A percentile compares a stretch with the other conserved stretches of the same genome.
phyloP scores from a whole-genome alignment of 305 asterid species.

The Fraxinus greggii region DNA sequence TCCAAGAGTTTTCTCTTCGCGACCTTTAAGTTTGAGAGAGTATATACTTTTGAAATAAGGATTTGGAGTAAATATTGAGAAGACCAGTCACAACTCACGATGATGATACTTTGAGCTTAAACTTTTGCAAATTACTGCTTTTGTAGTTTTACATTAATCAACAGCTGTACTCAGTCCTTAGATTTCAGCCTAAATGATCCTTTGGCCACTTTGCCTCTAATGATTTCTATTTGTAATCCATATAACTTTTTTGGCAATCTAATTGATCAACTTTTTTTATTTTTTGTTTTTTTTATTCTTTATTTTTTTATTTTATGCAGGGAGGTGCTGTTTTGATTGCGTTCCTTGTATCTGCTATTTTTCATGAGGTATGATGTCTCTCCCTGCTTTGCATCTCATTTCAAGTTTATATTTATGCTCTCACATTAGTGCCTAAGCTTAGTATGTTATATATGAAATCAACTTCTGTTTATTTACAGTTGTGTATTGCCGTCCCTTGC shows the following conservation, averaged over 20 bases:
- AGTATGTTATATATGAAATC: constrained; percentile 7
- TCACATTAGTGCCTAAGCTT: constrained; percentile 12
- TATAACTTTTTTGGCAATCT: not conserved
- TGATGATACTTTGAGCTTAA: constrained; percentile 4
- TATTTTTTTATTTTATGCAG: constrained; percentile 38
- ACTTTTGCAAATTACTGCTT: not conserved
- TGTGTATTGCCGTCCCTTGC: constrained; percentile 95
- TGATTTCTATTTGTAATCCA: not conserved
- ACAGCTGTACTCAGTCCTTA: not conserved
- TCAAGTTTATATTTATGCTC: constrained; percentile 17
- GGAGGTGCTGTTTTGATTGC: constrained; percentile 73
- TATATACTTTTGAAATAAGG: not conserved
- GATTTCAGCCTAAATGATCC: constrained; percentile 9
- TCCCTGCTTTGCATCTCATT: not conserved
- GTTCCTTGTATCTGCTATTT: constrained; percentile 81
- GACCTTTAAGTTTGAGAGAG: constrained; percentile 1
- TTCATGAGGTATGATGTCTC: constrained; percentile 73
- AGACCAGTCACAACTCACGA: not conserved
- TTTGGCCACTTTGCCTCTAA: not conserved
- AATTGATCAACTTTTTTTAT: constrained; percentile 1
- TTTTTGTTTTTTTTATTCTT: not conserved
- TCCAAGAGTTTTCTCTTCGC: not conserved
- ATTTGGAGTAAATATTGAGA: constrained; percentile 13
- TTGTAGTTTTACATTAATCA: not conserved
- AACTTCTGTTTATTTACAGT: constrained; percentile 43